A percentile compares a stretch with the other conserved stretches of the same genome.
These are phyloP conservation scores for Penicillium psychrofluorescens DNA, from an alignment of 495 filamentous ascomycete genomes.

Conservation along the genomic window DNA sequence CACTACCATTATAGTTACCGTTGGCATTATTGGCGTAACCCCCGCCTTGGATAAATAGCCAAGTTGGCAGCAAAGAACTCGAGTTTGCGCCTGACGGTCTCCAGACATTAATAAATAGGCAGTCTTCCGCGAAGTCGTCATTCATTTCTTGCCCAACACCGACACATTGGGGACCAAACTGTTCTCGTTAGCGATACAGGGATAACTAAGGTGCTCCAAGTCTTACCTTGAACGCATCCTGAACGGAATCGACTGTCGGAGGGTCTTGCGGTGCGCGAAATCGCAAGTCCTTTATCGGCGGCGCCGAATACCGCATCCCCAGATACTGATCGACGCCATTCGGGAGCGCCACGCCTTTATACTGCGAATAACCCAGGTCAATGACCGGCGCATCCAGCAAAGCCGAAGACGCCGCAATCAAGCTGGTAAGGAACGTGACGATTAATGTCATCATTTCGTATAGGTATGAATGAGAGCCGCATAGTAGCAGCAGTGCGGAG, in stretches of 20 bases:
- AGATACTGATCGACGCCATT: slow-evolving; percentile 50
- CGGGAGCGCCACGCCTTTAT: slow-evolving; percentile 22
- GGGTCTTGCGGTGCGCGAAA: slow-evolving; percentile 50
- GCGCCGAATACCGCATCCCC: slow-evolving; percentile 52
- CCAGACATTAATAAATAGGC: slow-evolving; percentile 64
- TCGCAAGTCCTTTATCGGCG: slow-evolving; percentile 45
- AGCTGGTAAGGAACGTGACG: too few species aligned
- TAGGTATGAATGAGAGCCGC: too few species aligned
- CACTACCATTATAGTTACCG: slow-evolving; percentile 56
- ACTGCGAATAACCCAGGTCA: slow-evolving; percentile 32
- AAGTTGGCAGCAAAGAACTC: slow-evolving; percentile 53
- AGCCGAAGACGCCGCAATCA: not conserved
- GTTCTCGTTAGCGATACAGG: not conserved
- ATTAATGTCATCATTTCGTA: too few species aligned
- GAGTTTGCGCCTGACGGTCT: slow-evolving; percentile 48
- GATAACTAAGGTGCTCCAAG: too few species aligned
- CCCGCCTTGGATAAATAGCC: slow-evolving; percentile 66
- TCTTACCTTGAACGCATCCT: slow-evolving; percentile 32
- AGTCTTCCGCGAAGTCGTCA: slow-evolving; percentile 52
- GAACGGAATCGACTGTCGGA: slow-evolving; percentile 15
- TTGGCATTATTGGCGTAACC: slow-evolving; percentile 57
- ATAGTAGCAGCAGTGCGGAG: too few species aligned
- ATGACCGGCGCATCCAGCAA: slow-evolving; percentile 8
- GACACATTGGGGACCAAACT: slow-evolving; percentile 36
- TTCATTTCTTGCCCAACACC: slow-evolving; percentile 18